Base-by-base conservation (phyloP, 1,284 basidiomycete species). In the Leccinum huronense region DNA sequence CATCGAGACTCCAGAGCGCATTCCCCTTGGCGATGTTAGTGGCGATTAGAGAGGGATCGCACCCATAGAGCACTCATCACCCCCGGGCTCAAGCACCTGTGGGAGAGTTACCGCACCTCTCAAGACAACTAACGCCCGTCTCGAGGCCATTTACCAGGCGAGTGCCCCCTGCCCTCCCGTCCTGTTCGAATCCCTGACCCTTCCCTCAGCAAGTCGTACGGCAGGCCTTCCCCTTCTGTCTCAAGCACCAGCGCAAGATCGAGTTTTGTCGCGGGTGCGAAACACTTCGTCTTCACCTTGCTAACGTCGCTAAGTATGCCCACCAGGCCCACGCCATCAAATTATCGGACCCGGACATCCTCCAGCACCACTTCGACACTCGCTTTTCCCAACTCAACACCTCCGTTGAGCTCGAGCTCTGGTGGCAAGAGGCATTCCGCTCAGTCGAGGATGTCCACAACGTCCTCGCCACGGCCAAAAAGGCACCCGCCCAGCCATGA, bases 81-180 rank as follows among this genome's bases (percentile, higher is more conserved):
- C 1, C 97, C 97, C 2, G 98, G 96, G 89, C 89, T 99, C 76
- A 97, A 97, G 78, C 98, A 98, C 79, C 84, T 97, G 34, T 99
- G 96, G 96, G 97, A 99, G 83, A 94, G 94, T 68, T 98, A 98
- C 78, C 89, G 97, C 66, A 98, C 95, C 34, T 94, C 93, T 99
- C 64, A 97, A 99, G 81, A 97, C 96, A 9, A 98, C 98, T 79
- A 98, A 98, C 76, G 93, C 95, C 54, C 84, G 97, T 57, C 80
- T 99, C 62, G 97, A 99, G 79, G 81, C 84, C 16, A 94, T 98
- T 69, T 99, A 99, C 80, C 97, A 98, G 85, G 94, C 93, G 62
- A 65, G 86, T 76, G 13, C 0, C 27, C 13, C 11, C n/a, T 1
- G 1, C 42, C 42, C 19, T 48, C 1, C 45, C 19, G 3, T 48